Base-by-base conservation (phyloP, 2,329 filamentous ascomycete species). In the Colletotrichum cordylinicola region DNA sequence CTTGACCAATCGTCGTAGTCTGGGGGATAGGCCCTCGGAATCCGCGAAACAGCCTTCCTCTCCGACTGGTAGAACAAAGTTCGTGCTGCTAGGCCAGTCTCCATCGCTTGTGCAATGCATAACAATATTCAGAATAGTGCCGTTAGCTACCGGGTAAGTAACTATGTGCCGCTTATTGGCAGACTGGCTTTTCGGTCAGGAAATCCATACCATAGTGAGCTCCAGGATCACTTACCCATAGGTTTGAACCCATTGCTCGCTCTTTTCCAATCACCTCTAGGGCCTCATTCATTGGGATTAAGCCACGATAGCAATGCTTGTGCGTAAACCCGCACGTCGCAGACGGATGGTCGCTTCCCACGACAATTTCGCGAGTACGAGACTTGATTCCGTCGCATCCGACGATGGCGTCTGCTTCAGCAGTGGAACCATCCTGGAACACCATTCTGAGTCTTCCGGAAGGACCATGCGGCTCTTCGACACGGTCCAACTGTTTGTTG, bases 381-480 rank as follows among this genome's bases (percentile, higher is more conserved):
- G 74, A 18, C 4, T 92, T 92, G 79, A 93, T 91, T 0, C 91
- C 91, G 80, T 93, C 91, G 78, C 90, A 92, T 2, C 90, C 77
- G 83, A 94, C 84, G 0, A 92, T 69, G 2, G 82, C 85, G 31
- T 86, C 84, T 7, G 86, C 84, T 16, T 81, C 78, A 4, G 83
- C 85, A 1, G 80, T 82, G 0, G 83, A 83, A 0, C 86, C 86
- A 37, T 88, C 87, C 0, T 79, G 74, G 66, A 88, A 88, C 15
- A 56, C 78, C 67, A 87, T 78, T 1, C 73, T 70, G 6, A 83
- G 80, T 2, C 76, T 65, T 15, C 72, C 68, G 1, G 65, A 39
- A 8, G 39, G 6, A 4, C 78, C 21, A 1, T 39, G 5, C 3
- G 67, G 48, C 12, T 80, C 66, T 82, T 83, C 68, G 81, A 84